Base-by-base conservation (phyloP, 2,329 filamentous ascomycete species). In the Grosmannia penicillata region DNA sequence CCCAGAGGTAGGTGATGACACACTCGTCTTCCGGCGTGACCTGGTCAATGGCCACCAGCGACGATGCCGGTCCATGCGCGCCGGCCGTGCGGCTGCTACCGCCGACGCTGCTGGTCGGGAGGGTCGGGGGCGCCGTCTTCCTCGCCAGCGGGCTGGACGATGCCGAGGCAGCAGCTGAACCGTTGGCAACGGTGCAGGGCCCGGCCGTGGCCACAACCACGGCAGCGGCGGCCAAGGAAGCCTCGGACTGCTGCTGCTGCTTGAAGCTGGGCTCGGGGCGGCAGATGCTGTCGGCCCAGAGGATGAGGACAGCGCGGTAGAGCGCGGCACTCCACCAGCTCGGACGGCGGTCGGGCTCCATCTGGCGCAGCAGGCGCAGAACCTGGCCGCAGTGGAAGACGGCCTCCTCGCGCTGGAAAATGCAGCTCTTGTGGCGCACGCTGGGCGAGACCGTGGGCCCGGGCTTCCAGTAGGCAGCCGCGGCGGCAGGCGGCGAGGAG, bases 261-360 rank as follows among this genome's bases (percentile, higher is more conserved):
- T 57, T 55, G 45, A 61, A 57, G 45, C 13, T 35, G 17, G 51
- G 50, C 41, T 74, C 66, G 42, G 68, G 61, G 41, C 65, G 63
- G 6, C 43, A 51, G 60, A 78, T 55, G 47, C 72, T 71, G 47
- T 79, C 72, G 3, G 68, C 63, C 75, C 75, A 80, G 3, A 78
- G 58, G 29, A 76, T 67, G 40, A 80, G 58, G 4, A 66, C 66
- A 2, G 68, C 76, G n/a, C 79, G 72, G 52, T 83, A 82, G 29
- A 82, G 60, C 4, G 76, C 78, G 2, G 67, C 70, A n/a, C 74
- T 61, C 78, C 78, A 83, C 78, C 78, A 84, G 27, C 67, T 70
- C 6, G 78, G 78, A 18, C 75, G 68, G 4, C 70, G 62, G 35
- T 73, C 68, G 23, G 60, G 57, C 3, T 72, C 66, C 68, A 82